Percentiles rank a stretch among this genome's conserved stretches.
Evolutionary conservation across 768 basidiomycete species (phyloP).

Genomic region (Tulasnella sp.): DNA sequence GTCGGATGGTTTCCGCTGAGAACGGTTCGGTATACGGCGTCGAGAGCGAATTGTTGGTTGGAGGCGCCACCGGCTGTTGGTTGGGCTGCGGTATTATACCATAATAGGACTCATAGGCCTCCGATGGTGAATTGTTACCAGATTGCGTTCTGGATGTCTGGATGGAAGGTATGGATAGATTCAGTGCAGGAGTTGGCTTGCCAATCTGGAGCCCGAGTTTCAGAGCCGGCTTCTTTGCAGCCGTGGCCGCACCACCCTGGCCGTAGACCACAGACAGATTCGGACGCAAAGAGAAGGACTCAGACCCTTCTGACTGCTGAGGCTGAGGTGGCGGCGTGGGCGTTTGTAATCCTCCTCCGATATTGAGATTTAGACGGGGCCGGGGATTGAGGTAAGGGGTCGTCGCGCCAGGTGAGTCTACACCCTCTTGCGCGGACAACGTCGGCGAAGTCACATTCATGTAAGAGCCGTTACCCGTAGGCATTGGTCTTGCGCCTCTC

Average conservation of each 20-base stretch:
- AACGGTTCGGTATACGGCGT: constrained; percentile 27
- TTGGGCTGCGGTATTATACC: constrained; percentile 15
- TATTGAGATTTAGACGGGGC: constrained; percentile 21
- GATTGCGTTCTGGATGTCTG: background rate
- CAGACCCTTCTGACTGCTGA: constrained; percentile 13
- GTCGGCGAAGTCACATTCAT: constrained; percentile 28
- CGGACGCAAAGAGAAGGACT: constrained; percentile 25
- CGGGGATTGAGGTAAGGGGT: constrained; percentile 12
- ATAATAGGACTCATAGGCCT: constrained; percentile 31
- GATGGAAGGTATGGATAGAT: constrained; percentile 1
- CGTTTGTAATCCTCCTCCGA: background rate
- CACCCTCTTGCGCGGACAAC: background rate
- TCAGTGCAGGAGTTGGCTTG: constrained; percentile 10
- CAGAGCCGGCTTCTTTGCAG: background rate
- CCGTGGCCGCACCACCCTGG: background rate
- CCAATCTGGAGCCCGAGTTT: constrained; percentile 27
- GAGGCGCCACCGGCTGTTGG: background rate
- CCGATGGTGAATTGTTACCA: constrained; percentile 1
- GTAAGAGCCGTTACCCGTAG: background rate
- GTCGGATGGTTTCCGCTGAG: constrained; percentile 24
- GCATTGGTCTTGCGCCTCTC: constrained; percentile 30
- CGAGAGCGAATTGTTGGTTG: constrained; percentile 12
- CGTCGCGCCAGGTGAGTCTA: constrained; percentile 28
- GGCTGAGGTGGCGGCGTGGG: constrained; percentile 5
- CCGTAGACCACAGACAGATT: constrained; percentile 32